A percentile compares a stretch with the other conserved stretches of the same genome.
phyloP scores from a whole-genome alignment of 169 alveolate genomes.

The Perkinsus olseni region DNA sequence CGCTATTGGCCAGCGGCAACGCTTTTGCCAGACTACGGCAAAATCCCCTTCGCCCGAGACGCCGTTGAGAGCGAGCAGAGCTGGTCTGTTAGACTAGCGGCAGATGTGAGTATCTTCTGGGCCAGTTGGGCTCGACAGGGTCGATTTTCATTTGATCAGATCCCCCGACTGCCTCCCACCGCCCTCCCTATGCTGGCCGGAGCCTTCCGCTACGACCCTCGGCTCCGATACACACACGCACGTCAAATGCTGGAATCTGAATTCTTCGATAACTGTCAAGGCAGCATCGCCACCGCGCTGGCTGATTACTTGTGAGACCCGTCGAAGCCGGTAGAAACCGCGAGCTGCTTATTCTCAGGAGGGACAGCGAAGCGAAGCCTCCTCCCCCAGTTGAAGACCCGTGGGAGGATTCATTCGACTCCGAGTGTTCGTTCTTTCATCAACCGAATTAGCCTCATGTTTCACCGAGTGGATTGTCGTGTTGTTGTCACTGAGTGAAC shows the following conservation, averaged over 20 bases:
- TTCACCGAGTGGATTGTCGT: neutral
- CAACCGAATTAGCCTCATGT: neutral
- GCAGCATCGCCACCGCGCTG: neutral
- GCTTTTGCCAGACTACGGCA: neutral
- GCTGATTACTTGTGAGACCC: neutral
- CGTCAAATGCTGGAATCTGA: neutral
- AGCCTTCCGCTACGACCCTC: neutral
- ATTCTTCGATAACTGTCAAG: neutral
- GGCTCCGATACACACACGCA: neutral
- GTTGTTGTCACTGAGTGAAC: no score
- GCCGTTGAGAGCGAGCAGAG: neutral
- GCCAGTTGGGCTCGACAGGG: no score
- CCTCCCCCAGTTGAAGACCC: neutral
- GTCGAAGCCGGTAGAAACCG: neutral
- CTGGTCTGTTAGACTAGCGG: neutral
- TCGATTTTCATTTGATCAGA: no score
- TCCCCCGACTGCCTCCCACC: neutral
- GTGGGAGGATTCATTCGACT: neutral
- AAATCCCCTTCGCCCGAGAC: neutral
- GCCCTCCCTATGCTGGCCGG: neutral
- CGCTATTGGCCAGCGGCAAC: neutral
- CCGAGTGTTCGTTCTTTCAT: neutral
- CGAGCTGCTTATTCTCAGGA: neutral
- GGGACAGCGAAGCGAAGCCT: neutral
- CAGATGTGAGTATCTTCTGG: neutral